These are phyloP conservation scores for Coniophora puteana DNA, from an alignment of 1,284 basidiomycete genomes.

Conservation along the genomic window DNA sequence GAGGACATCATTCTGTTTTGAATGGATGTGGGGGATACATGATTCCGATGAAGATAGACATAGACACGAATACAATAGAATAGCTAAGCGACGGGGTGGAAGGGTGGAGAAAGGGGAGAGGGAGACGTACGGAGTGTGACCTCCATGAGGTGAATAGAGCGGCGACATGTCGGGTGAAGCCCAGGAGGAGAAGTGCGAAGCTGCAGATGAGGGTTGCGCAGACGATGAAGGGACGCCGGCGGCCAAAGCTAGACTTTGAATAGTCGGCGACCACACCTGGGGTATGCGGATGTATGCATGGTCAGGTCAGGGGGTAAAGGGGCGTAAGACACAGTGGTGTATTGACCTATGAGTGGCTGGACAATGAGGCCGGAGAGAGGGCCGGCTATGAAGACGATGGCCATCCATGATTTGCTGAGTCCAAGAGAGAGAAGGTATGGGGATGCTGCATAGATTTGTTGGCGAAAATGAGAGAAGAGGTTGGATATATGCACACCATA, in stretches of 20 bases:
- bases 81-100: constrained; percentile 27
- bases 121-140: constrained; percentile 31
- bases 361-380: constrained; percentile 90
- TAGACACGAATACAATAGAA: constrained; percentile 19
- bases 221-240: constrained; percentile 86
- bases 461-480: not conserved
- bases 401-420: constrained; percentile 82
- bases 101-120: too few relatives aligned
- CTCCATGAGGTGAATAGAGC: constrained; percentile 48
- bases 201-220: constrained; percentile 66
- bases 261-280: constrained; percentile 79
- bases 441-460: constrained; percentile 49
- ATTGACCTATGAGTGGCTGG: constrained; percentile 80
- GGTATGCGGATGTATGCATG: constrained; percentile 1
- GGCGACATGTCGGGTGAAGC: constrained; percentile 78
- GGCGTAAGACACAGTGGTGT: not conserved
- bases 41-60: not conserved
- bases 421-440: constrained; percentile 92
- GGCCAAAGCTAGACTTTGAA: constrained; percentile 80
- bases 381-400: constrained; percentile 92
- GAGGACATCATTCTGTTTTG: constrained; percentile 52
- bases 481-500: constrained; percentile 54
- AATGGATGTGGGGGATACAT: not conserved
- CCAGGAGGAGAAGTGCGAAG: constrained; percentile 77
- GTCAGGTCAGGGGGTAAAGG: too few relatives aligned